A percentile compares a stretch with the other conserved stretches of the same genome.
Conservation (phyloP, 805 yeast species). For the Candida tibetensis region DNA sequence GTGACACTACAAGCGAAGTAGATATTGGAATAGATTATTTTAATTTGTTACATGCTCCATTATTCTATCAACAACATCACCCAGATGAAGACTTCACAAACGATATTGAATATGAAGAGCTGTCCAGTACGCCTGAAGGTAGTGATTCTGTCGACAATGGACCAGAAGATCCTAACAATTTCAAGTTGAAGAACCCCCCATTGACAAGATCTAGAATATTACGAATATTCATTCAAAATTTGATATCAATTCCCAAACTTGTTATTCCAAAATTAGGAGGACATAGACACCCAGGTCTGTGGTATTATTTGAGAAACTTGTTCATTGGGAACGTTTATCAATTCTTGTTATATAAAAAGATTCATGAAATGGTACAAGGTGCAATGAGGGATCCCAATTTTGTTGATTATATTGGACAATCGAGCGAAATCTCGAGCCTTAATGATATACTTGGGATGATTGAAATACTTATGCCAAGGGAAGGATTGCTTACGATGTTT, state of each 20-base stretch:
- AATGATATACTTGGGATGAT: constrained; percentile 10
- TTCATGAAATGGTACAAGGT: constrained; percentile 19
- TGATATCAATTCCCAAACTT: constrained; percentile 31
- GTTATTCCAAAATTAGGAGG: constrained; percentile 34
- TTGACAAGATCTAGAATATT: constrained; percentile 25
- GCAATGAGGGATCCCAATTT: constrained; percentile 12
- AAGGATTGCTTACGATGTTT: constrained; percentile 14
- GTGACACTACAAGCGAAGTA: constrained; percentile 8
- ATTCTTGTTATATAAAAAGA: constrained; percentile 29
- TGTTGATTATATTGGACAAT: not conserved
- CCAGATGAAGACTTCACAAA: constrained; percentile 33
- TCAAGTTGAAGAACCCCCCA: constrained; percentile 19
- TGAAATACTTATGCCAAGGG: constrained; percentile 12
- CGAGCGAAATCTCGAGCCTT: constrained; percentile 1
- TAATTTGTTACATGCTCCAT: constrained; percentile 25
- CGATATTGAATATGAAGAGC: constrained; percentile 17
- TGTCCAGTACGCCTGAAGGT: constrained; percentile 7
- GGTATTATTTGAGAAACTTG: constrained; percentile 36
- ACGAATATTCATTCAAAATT: constrained; percentile 24
- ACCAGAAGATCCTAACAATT: constrained; percentile 12
- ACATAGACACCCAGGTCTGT: constrained; percentile 40
- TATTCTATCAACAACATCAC: constrained; percentile 24
- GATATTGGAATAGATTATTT: constrained; percentile 17
- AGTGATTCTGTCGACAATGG: not conserved
- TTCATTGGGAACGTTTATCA: constrained; percentile 29